These are phyloP conservation scores for Fusarium pseudoanthophilum DNA, from an alignment of 2,329 filamentous ascomycete genomes.

Conservation along the genomic window DNA sequence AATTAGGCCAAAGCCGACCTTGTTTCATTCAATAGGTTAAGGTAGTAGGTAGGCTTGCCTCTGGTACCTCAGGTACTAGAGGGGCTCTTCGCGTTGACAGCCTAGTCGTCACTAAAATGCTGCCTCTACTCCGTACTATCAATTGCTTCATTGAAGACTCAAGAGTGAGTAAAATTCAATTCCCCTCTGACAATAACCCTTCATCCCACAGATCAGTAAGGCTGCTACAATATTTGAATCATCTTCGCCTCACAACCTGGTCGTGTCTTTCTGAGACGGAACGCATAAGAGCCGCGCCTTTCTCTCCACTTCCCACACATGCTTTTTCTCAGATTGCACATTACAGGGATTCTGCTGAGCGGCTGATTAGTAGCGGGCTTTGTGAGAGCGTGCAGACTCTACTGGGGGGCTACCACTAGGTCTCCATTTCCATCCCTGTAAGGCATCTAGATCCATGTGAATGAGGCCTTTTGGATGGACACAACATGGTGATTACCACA, in stretches of 20 bases:
- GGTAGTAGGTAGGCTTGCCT: not conserved
- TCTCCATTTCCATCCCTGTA: slow-evolving; percentile 13
- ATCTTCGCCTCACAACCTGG: slow-evolving; percentile 12
- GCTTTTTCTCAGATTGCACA: slow-evolving; percentile 33
- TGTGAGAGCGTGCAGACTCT: slow-evolving; percentile 30
- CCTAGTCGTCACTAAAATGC: not conserved
- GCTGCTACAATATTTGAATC: slow-evolving; percentile 12
- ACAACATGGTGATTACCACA: not conserved
- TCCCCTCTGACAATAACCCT: not conserved
- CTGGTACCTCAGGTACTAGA: not conserved
- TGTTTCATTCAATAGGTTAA: not conserved
- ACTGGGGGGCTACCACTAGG: not conserved
- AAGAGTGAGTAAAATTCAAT: not conserved
- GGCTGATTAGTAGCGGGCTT: slow-evolving; percentile 35
- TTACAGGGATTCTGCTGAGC: slow-evolving; percentile 34
- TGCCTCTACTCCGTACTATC: not conserved
- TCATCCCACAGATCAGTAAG: not conserved
- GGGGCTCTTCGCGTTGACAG: not conserved
- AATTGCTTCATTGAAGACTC: not conserved
- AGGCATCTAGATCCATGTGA: slow-evolving; percentile 9
- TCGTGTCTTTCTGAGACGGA: slow-evolving; percentile 22
- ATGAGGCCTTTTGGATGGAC: slow-evolving; percentile 3
- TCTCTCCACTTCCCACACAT: slow-evolving; percentile 24
- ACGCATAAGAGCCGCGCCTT: slow-evolving; percentile 30
- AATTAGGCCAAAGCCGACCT: slow-evolving; percentile 14